These are phyloP conservation scores for Gossypium aridum DNA, from an alignment of 441 rosid genomes.

Conservation along the genomic window DNA sequence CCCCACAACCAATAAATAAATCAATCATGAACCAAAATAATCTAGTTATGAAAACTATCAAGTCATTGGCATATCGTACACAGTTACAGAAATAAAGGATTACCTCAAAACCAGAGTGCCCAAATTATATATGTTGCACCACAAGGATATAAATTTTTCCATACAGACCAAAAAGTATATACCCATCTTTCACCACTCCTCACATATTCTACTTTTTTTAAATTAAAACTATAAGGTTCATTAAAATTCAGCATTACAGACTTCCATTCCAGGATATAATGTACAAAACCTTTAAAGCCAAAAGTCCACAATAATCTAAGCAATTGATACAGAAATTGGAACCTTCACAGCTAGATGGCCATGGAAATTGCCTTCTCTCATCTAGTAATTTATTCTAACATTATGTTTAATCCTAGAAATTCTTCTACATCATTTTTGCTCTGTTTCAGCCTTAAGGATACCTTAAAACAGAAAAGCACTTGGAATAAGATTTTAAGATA, in stretches of 20 bases:
- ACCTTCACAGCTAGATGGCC: background rate
- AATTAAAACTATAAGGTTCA: background rate
- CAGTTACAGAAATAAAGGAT: background rate
- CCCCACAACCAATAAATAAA: background rate
- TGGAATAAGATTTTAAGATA: background rate
- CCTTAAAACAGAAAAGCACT: background rate
- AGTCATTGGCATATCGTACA: background rate
- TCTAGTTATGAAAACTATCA: background rate
- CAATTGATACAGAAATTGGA: background rate
- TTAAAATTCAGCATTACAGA: background rate
- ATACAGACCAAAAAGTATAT: background rate
- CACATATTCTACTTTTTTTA: background rate
- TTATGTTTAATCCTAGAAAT: background rate
- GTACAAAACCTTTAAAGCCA: background rate
- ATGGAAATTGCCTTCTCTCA: background rate
- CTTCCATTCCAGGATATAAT: background rate
- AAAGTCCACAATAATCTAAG: background rate
- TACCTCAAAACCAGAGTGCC: background rate
- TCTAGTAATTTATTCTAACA: background rate
- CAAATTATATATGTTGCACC: background rate
- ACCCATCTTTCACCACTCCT: background rate
- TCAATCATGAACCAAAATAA: no score
- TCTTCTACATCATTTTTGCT: background rate
- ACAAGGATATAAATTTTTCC: background rate
- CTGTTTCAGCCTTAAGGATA: background rate